Percentiles rank a stretch among this genome's conserved stretches.
phyloP scores from a whole-genome alignment of 2,329 filamentous ascomycete genomes.

The Xylaria sp. region DNA sequence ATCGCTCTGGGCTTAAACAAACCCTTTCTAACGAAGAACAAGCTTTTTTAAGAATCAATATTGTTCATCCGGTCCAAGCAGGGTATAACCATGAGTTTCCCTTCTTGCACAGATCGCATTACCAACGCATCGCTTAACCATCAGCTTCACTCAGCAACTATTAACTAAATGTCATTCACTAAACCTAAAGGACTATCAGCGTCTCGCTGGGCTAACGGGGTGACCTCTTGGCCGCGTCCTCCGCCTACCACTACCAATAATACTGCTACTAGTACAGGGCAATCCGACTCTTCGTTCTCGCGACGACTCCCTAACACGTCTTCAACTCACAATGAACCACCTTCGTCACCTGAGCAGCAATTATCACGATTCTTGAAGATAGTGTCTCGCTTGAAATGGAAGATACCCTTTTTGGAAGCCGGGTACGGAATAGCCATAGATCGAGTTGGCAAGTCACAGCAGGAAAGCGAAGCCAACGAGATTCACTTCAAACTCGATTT shows the following conservation, averaged over 20 bases:
- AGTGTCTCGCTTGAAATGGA: conserved; percentile 71
- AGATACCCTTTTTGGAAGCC: conserved; percentile 67
- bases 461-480: conserved; percentile 54
- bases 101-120: background rate
- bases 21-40: background rate
- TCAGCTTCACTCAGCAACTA: background rate
- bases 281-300: background rate
- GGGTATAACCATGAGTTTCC: conserved; percentile 19
- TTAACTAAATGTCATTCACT: background rate
- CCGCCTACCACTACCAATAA: conserved; percentile 5
- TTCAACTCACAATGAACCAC: conserved; percentile 18
- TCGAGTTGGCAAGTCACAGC: conserved; percentile 52
- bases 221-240: conserved; percentile 35
- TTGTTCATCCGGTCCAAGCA: background rate
- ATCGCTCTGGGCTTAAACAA: background rate
- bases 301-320: conserved; percentile 18
- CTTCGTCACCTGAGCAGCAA: conserved; percentile 51
- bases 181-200: conserved; percentile 36
- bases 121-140: conserved; percentile 1
- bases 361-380: conserved; percentile 70
- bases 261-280: background rate
- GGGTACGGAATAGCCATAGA: conserved; percentile 65
- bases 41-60: background rate
- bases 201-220: conserved; percentile 43
- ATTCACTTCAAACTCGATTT: conserved; percentile 83